Evolutionary conservation across 768 basidiomycete species (phyloP).

Genomic region (Phylloporus arenicola): DNA sequence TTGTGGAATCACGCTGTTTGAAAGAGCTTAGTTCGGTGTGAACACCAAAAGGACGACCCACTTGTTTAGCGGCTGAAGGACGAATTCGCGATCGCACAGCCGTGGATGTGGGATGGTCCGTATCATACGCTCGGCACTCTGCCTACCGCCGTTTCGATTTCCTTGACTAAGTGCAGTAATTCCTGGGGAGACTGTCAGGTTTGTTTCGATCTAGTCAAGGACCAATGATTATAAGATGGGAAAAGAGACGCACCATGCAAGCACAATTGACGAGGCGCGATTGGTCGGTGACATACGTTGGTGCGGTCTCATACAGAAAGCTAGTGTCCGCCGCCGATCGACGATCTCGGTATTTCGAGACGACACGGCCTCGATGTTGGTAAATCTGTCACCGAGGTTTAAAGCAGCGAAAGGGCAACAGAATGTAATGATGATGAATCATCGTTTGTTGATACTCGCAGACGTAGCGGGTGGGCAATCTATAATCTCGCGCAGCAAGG

Average conservation of each 20-base stretch:
- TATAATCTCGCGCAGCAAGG: no score
- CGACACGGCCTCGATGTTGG: no score
- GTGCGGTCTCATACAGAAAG: slow-evolving; percentile 87
- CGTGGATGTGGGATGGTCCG: slow-evolving; percentile 85
- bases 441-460: background rate
- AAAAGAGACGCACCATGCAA: slow-evolving; percentile 60
- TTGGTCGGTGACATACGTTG: slow-evolving; percentile 95
- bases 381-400: slow-evolving; percentile 83
- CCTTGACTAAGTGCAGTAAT: slow-evolving; percentile 63
- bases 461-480: background rate
- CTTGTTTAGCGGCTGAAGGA: no score
- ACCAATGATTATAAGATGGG: background rate
- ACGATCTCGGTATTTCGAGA: no score
- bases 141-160: slow-evolving; percentile 69
- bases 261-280: slow-evolving; percentile 86
- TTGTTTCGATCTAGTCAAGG: slow-evolving; percentile 47
- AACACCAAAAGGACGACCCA: no score
- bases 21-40: background rate
- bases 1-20: slow-evolving; percentile 70
- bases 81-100: slow-evolving; percentile 79
- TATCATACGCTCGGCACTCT: slow-evolving; percentile 73
- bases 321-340: slow-evolving; percentile 68
- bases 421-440: no score
- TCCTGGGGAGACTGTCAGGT: no score
- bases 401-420: slow-evolving; percentile 76